Evolutionary conservation across 805 yeast species (phyloP).

Genomic region (Wickerhamiella dianesei): DNA sequence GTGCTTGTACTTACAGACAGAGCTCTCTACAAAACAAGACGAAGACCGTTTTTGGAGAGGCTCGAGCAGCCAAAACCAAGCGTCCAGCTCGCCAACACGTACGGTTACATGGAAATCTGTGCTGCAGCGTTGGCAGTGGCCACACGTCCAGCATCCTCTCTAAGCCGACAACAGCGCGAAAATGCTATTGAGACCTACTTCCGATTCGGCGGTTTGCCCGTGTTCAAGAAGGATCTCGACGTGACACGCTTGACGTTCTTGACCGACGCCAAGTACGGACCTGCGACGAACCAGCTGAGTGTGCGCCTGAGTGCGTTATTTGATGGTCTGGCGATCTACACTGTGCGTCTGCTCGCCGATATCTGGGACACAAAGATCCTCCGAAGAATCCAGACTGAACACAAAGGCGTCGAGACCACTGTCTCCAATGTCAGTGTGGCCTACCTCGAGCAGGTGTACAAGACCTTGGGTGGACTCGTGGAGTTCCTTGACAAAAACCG

Average conservation of each 20-base stretch:
- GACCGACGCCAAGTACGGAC: slow-evolving; percentile 1
- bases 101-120: slow-evolving; percentile 83
- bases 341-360: slow-evolving; percentile 65
- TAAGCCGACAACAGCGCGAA: slow-evolving; percentile 29
- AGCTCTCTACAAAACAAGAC: slow-evolving; percentile 63
- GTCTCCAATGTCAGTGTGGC: slow-evolving; percentile 11
- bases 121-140: slow-evolving; percentile 76
- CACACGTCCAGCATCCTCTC: slow-evolving; percentile 44
- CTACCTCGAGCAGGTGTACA: slow-evolving; percentile 22
- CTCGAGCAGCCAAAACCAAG: slow-evolving; percentile 51
- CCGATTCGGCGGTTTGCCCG: slow-evolving; percentile 21
- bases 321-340: slow-evolving; percentile 69
- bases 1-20: slow-evolving; percentile 73
- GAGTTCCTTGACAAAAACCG: slow-evolving; percentile 32
- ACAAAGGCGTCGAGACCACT: slow-evolving; percentile 21
- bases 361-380: slow-evolving; percentile 70
- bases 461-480: slow-evolving; percentile 23
- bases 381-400: slow-evolving; percentile 13
- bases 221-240: slow-evolving; percentile 16
- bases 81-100: slow-evolving; percentile 51
- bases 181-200: slow-evolving; percentile 16
- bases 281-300: slow-evolving; percentile 5
- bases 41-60: slow-evolving; percentile 67
- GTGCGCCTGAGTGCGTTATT: slow-evolving; percentile 87
- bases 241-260: slow-evolving; percentile 9